Conservation (phyloP, 176 grass and related monocot species). For the Pontederia crassipes region DNA sequence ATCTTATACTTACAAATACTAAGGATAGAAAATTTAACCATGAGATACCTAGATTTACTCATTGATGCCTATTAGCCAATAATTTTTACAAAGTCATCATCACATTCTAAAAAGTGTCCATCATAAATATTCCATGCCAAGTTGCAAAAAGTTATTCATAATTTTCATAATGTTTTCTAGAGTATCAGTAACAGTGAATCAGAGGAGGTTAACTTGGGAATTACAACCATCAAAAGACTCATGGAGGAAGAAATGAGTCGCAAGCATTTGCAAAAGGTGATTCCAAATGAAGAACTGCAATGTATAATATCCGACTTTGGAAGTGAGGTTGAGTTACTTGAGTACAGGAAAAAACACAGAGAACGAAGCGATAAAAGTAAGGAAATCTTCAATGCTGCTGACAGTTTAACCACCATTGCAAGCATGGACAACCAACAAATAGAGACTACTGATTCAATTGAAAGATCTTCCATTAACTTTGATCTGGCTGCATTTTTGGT, state of each 20-base stretch:
- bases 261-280: constrained; percentile 30
- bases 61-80: no score
- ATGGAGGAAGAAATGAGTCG: constrained; percentile 84
- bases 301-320: constrained; percentile 1
- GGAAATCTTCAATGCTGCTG: constrained; percentile 8
- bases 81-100: no score
- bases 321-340: background rate
- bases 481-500: constrained; percentile 48
- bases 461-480: constrained; percentile 47
- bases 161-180: no score
- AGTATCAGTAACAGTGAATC: background rate
- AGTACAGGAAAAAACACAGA: constrained; percentile 18
- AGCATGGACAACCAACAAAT: constrained; percentile 5
- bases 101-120: no score
- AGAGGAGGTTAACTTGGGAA: constrained; percentile 24
- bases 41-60: no score
- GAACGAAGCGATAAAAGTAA: constrained; percentile 11
- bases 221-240: constrained; percentile 70
- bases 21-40: no score
- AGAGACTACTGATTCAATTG: constrained; percentile 25
- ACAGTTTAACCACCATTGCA: constrained; percentile 16
- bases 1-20: no score
- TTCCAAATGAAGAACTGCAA: constrained; percentile 36
- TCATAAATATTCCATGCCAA: no score
- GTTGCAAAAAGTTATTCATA: no score